These are phyloP conservation scores for Gyromitra esculenta DNA, from an alignment of 2,329 filamentous ascomycete genomes.

Conservation along the genomic window DNA sequence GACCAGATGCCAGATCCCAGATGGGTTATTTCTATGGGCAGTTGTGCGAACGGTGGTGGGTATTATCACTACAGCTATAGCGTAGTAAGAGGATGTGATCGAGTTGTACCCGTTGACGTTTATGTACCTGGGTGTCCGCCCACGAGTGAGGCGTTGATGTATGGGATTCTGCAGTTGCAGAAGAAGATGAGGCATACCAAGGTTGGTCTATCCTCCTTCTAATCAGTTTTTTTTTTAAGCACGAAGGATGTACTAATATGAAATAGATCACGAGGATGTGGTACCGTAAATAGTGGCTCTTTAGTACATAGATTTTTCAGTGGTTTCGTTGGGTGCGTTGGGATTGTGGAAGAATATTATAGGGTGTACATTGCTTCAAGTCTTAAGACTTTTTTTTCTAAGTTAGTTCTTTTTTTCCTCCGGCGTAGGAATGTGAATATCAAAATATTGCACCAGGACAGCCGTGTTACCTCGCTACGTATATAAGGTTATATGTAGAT, in stretches of 20 bases:
- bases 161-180: constrained; percentile 78
- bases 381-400: constrained; percentile 23
- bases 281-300: constrained; percentile 60
- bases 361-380: constrained; percentile 49
- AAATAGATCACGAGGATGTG: constrained; percentile 64
- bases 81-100: constrained; percentile 78
- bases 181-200: constrained; percentile 74
- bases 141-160: constrained; percentile 71
- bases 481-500: not conserved
- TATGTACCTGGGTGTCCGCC: constrained; percentile 80
- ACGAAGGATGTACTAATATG: constrained; percentile 4
- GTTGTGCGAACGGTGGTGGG: constrained; percentile 83
- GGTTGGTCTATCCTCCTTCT: constrained; percentile 50
- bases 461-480: not conserved
- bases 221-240: not conserved
- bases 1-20: constrained; percentile 94
- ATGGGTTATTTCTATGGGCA: constrained; percentile 83
- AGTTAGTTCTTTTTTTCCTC: not conserved
- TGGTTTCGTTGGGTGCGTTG: constrained; percentile 2
- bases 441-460: not conserved
- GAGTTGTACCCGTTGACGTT: constrained; percentile 80
- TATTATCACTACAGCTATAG: constrained; percentile 89
- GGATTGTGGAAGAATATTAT: constrained; percentile 8
- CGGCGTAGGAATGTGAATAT: not conserved
- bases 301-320: not conserved